Conservation (phyloP, 2,329 filamentous ascomycete species). For the Pseudocercospora fijiensis region DNA sequence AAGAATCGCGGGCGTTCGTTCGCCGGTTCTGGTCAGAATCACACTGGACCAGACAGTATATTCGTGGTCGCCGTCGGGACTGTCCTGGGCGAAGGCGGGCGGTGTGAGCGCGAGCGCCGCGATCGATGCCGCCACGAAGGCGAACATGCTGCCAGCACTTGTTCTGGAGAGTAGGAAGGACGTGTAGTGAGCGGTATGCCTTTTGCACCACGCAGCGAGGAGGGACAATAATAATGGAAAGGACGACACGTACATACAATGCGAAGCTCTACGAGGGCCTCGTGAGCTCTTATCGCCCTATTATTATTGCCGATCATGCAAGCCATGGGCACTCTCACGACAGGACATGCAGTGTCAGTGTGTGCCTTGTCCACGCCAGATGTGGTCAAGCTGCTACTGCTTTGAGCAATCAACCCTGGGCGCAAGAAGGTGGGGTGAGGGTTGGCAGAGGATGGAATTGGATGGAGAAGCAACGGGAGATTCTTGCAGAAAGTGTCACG, state of each 20-base stretch:
- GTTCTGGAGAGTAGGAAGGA: background rate
- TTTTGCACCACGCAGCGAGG: background rate
- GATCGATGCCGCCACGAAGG: conserved; percentile 23
- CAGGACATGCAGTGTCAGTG: conserved; percentile 7
- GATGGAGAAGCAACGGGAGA: too few relatives aligned
- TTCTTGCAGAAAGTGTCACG: too few relatives aligned
- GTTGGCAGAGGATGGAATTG: background rate
- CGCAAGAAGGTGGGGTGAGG: conserved; percentile 8
- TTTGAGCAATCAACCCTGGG: background rate
- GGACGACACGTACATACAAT: background rate
- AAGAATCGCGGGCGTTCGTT: conserved; percentile 52
- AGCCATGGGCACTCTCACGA: background rate
- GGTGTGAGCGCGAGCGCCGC: conserved; percentile 25
- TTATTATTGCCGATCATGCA: background rate
- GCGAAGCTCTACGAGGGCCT: conserved; percentile 4
- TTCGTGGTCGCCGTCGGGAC: conserved; percentile 2
- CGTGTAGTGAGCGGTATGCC: background rate
- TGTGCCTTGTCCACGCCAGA: conserved; percentile 10
- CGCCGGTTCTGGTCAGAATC: conserved; percentile 56
- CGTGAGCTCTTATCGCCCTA: conserved; percentile 26
- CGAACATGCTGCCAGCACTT: conserved; percentile 23
- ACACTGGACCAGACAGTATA: conserved; percentile 51
- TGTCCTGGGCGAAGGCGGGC: conserved; percentile 21
- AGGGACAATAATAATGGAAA: background rate
- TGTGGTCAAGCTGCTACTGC: conserved; percentile 5